Percentiles rank a stretch among this genome's conserved stretches.
These are phyloP conservation scores for Corylus americana DNA, from an alignment of 306 rosid genomes.

Conservation along the genomic window DNA sequence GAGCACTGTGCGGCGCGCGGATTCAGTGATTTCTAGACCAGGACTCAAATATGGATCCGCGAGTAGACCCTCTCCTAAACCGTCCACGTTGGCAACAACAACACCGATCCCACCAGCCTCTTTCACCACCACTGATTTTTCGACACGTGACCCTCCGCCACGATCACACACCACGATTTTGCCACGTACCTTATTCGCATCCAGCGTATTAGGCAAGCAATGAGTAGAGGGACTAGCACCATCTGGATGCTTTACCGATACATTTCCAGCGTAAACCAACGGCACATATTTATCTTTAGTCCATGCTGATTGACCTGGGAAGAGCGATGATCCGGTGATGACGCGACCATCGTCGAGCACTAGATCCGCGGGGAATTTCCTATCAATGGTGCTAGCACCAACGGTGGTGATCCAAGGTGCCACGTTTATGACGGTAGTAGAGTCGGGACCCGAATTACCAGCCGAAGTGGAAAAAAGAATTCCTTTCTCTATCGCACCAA, in stretches of 20 bases:
- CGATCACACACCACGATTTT: slow-evolving; percentile 19
- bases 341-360: slow-evolving; percentile 25
- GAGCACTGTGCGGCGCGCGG: slow-evolving; percentile 3
- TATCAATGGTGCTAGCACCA: slow-evolving; percentile 30
- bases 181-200: background rate
- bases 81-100: background rate
- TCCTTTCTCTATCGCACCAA: slow-evolving; percentile 20
- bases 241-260: fast-evolving
- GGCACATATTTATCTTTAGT: background rate
- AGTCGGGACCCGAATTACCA: slow-evolving; percentile 1
- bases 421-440: background rate
- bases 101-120: slow-evolving; percentile 22
- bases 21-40: slow-evolving; percentile 6
- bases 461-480: slow-evolving; percentile 15
- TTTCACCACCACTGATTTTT: background rate
- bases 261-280: slow-evolving; percentile 15
- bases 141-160: background rate
- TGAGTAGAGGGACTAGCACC: too few species aligned
- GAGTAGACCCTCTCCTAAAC: background rate
- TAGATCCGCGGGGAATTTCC: slow-evolving; percentile 14
- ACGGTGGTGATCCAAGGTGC: slow-evolving; percentile 33
- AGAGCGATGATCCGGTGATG: slow-evolving; percentile 23
- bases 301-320: background rate
- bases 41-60: slow-evolving; percentile 4
- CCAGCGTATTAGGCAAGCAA: background rate